These are phyloP conservation scores for Salvia splendens DNA, from an alignment of 257 asterid genomes.

Conservation along the genomic window DNA sequence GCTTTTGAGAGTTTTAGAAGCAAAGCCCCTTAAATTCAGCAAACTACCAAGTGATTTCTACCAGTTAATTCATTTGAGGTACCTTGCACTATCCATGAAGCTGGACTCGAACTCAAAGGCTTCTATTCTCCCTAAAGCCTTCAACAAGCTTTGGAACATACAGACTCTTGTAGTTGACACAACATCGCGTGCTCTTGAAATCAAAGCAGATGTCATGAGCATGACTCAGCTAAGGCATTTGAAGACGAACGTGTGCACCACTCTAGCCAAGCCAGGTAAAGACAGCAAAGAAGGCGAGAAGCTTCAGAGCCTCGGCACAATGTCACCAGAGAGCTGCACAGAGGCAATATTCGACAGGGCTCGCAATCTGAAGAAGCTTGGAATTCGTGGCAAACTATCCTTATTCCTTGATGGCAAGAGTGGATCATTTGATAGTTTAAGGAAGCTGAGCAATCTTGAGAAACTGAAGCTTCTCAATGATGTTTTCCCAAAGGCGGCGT, in stretches of 20 bases:
- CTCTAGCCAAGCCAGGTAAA: constrained; percentile 22
- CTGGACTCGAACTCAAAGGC: constrained; percentile 7
- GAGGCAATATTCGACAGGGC: constrained; percentile 33
- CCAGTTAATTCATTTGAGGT: constrained; percentile 41
- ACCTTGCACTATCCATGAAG: constrained; percentile 34
- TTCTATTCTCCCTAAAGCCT: constrained; percentile 28
- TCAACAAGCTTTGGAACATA: constrained; percentile 43
- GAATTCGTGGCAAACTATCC: constrained; percentile 40
- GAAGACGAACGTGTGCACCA: constrained; percentile 42
- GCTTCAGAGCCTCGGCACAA: constrained; percentile 41
- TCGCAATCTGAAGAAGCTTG: constrained; percentile 38
- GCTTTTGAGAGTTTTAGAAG: constrained; percentile 47
- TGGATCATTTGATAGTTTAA: constrained; percentile 37
- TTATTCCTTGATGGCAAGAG: constrained; percentile 30
- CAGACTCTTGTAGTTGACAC: constrained; percentile 42
- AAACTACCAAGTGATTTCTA: constrained; percentile 31
- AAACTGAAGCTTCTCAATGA: constrained; percentile 47
- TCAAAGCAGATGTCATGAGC: constrained; percentile 40
- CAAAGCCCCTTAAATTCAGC: constrained; percentile 33
- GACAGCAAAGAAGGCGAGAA: constrained; percentile 23
- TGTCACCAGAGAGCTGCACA: constrained; percentile 46
- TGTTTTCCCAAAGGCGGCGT: constrained; percentile 23
- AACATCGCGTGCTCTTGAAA: constrained; percentile 21
- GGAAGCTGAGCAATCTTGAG: constrained; percentile 36
- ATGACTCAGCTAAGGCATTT: constrained; percentile 46